Conservation (phyloP, 257 asterid genomes). For the Capsicum chinense region DNA sequence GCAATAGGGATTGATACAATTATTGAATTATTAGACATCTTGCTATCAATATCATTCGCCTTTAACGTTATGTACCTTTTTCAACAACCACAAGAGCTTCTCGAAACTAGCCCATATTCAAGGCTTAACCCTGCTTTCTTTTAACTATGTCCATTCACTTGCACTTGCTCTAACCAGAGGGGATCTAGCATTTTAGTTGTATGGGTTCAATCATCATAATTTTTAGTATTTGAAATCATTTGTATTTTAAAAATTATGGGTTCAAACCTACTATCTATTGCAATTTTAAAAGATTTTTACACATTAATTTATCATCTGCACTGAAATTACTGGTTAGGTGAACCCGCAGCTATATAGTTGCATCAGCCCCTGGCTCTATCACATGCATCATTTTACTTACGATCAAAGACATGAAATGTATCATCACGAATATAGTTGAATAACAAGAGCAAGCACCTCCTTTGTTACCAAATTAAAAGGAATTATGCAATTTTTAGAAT, state of each 20-base stretch:
- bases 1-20: neutral
- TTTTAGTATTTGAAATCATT: neutral
- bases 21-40: neutral
- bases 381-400: slow-evolving; percentile 6
- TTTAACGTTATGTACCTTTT: slow-evolving; percentile 3
- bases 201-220: neutral
- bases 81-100: neutral
- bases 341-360: neutral
- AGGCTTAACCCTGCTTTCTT: neutral
- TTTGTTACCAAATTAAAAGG: slow-evolving; percentile 6
- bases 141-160: neutral
- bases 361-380: neutral
- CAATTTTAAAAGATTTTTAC: neutral
- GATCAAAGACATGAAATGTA: neutral
- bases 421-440: neutral
- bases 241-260: neutral
- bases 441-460: neutral
- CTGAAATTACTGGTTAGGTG: neutral
- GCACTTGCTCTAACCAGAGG: neutral
- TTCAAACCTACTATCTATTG: neutral
- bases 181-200: neutral
- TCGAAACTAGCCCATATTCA: neutral
- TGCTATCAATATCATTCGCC: neutral
- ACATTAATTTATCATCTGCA: neutral
- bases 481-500: neutral